Percentiles rank a stretch among this genome's conserved stretches.
These are phyloP conservation scores for Xylariaceae sp. DNA, from an alignment of 2,329 filamentous ascomycete species.

Conservation along the genomic window DNA sequence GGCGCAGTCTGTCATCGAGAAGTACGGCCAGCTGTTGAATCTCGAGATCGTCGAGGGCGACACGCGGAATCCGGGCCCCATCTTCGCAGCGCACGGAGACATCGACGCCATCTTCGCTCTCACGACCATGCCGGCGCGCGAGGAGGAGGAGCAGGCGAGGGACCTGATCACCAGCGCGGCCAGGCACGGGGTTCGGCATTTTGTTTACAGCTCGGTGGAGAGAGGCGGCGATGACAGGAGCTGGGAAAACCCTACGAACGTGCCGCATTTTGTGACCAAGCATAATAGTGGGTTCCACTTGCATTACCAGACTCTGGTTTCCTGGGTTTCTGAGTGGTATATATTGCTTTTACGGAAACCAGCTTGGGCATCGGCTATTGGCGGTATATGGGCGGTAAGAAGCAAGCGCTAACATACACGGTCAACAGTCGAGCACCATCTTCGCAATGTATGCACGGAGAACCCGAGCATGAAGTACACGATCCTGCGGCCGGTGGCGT, in stretches of 20 bases:
- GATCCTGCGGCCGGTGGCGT: constrained; percentile 36
- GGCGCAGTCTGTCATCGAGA: constrained; percentile 23
- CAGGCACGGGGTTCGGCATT: constrained; percentile 44
- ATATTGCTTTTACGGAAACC: too few species aligned
- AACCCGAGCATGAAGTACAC: constrained; percentile 31
- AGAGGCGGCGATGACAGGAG: constrained; percentile 51
- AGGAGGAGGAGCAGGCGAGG: constrained; percentile 33
- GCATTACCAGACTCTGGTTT: too few species aligned
- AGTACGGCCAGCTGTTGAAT: constrained; percentile 20
- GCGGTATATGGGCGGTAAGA: neutral
- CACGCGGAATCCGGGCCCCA: constrained; percentile 26
- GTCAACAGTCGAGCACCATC: constrained; percentile 11
- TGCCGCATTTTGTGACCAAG: constrained; percentile 56
- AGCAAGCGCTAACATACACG: neutral
- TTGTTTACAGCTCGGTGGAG: constrained; percentile 60
- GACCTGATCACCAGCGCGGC: constrained; percentile 32
- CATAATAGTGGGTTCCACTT: constrained; percentile 34
- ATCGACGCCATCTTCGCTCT: constrained; percentile 32
- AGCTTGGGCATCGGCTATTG: neutral
- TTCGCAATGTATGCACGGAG: constrained; percentile 13
- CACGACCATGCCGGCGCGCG: constrained; percentile 28
- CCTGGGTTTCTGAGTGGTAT: too few species aligned
- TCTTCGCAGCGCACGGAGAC: constrained; percentile 30
- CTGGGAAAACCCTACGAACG: constrained; percentile 43
- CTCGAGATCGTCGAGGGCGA: constrained; percentile 33